phyloP scores from a whole-genome alignment of 75 land plant species.

The Cupressus sempervirens region DNA sequence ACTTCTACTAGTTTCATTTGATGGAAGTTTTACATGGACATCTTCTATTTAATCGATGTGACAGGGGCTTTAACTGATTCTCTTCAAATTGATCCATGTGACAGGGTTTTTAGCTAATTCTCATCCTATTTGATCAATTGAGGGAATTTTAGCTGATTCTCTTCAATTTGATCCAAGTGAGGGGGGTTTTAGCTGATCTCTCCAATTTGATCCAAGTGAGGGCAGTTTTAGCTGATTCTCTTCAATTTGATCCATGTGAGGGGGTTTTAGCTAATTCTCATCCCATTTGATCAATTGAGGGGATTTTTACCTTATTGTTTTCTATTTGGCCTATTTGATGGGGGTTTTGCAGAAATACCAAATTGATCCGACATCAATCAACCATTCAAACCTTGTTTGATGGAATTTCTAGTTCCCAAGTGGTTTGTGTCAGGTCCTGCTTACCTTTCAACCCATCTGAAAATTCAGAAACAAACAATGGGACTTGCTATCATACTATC shows the following conservation, averaged over 20 bases:
- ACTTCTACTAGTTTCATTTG: neutral
- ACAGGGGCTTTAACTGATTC: neutral
- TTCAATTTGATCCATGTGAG: neutral
- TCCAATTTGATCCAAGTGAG: neutral
- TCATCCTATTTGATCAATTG: neutral
- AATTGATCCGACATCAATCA: neutral
- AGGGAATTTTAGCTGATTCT: neutral
- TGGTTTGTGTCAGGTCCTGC: neutral
- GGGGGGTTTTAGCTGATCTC: neutral
- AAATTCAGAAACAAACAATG: neutral
- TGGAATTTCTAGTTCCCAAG: slow-evolving; percentile 2
- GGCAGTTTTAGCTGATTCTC: neutral
- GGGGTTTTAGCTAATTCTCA: neutral
- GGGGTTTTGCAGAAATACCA: neutral
- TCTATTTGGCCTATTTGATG: neutral
- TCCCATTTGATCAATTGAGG: neutral
- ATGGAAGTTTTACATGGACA: neutral
- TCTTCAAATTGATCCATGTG: neutral
- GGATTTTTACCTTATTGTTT: neutral
- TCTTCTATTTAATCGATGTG: neutral
- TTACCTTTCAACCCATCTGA: neutral
- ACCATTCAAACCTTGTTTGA: neutral
- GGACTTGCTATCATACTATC: neutral
- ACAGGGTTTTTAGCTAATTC: neutral
- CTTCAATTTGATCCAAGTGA: neutral